Evolutionary conservation across 331 rosid species (phyloP), one percentile per base, ranked within the genome.

Genomic region (Malus hybrid): DNA sequence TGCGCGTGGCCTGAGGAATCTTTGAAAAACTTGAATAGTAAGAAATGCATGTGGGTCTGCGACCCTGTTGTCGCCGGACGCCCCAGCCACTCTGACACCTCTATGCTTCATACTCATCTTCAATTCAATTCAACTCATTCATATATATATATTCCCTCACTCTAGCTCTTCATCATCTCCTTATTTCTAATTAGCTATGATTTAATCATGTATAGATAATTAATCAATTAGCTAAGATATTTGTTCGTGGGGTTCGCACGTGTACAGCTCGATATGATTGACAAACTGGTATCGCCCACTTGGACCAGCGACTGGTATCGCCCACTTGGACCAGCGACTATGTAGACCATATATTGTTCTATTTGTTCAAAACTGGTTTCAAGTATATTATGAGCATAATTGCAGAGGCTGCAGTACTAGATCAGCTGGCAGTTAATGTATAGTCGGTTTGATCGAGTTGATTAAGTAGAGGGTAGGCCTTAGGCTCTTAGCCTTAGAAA

Each of bases 11-110:
- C 13, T 57, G 63, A 32, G 28, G 28, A 44, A 11, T 24, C 19
- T 20, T 27, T 28, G n/a, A 39, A 22, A 64, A 65, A 20, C 34
- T 74, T 55, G 52, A 48, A 7, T 16, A 64, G n/a, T 27, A 13
- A 66, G 77, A 70, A 50, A 27, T 18, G 81, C 88, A 78, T 80
- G 87, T 78, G 86, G 81, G 72, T 69, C 86, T 80, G 85, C 76
- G 75, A 83, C 86, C 76, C 82, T 85, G 72, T 79, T 89, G 87
- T 85, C 82, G 85, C 88, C 80, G 89, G 83, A 78, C 87, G 81
- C 55, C 85, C 72, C 83, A 65, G 77, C 87, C 77, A 34, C 74
- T 78, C 86, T 71, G 85, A 81, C 89, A 72, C 70, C 39, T 76
- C 57, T 68, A 10, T 76, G 59, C 36, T 57, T 8, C 69, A 13